Evolutionary conservation across 768 basidiomycete genomes (phyloP).

Genomic region (Sporobolomyces roseus): DNA sequence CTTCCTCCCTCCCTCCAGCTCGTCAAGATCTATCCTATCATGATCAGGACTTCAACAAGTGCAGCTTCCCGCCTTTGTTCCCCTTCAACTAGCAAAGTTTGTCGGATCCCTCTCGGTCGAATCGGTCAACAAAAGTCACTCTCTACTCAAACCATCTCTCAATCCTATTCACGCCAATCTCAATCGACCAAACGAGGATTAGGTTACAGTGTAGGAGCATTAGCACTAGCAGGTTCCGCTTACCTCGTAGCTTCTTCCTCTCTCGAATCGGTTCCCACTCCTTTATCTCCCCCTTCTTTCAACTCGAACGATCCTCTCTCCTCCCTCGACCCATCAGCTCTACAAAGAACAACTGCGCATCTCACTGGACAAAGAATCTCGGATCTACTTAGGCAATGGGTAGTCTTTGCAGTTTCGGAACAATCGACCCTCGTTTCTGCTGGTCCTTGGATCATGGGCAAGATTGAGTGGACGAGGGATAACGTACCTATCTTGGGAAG

Average conservation of each 20-base stretch:
- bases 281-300: neutral
- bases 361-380: neutral
- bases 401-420: slow-evolving; percentile 38
- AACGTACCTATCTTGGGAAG: slow-evolving; percentile 36
- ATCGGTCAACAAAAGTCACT: no score
- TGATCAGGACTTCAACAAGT: neutral
- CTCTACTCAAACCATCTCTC: no score
- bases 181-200: no score
- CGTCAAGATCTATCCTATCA: neutral
- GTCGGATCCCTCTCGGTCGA: no score
- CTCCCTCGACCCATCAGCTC: slow-evolving; percentile 15
- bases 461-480: slow-evolving; percentile 36
- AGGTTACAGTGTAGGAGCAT: no score
- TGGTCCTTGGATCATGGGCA: slow-evolving; percentile 34
- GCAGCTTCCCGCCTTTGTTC: no score
- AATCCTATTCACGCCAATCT: no score
- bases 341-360: slow-evolving; percentile 31
- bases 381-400: slow-evolving; percentile 35
- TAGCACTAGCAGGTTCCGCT: neutral
- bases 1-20: neutral
- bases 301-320: slow-evolving; percentile 31
- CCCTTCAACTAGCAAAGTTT: no score
- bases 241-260: neutral
- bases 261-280: neutral
- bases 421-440: slow-evolving; percentile 28